Evolutionary conservation across 2,329 filamentous ascomycete genomes (phyloP), one percentile per base, ranked within the genome.

Genomic region (Cladorrhinum sp.): DNA sequence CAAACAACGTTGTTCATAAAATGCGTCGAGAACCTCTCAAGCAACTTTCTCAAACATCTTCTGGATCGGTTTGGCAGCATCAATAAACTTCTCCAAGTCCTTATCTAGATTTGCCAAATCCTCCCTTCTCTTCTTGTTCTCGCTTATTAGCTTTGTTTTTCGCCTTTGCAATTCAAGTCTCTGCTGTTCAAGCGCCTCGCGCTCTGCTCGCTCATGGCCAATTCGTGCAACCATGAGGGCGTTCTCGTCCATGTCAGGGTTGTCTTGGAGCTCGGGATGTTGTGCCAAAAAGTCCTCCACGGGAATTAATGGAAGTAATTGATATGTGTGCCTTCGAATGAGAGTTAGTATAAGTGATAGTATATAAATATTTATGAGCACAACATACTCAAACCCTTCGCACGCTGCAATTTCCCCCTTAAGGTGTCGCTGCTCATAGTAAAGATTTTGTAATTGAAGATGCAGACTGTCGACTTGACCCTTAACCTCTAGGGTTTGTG

Each of bases 371-470:
- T n/a, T n/a, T n/a, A n/a, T n/a, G n/a, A n/a, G n/a, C n/a, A n/a
- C n/a, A n/a, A 83, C 90, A 64, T 78, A 96, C 92, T 96, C 91
- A 69, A 96, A 97, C 55, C 88, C 89, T 72, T 96, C 91, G 74
- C 95, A 98, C 8, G 91, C 92, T 0, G 85, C 80, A 63, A 99
- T 98, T 76, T 99, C 95, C 53, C 91, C 91, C 65, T 90, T 86
- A 58, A 99, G 78, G 74, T 97, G 92, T 58, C 91, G 83, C 77
- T 98, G 93, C 75, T 99, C 93, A 72, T 99, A 99, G 74, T 95
- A 96, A 7, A 99, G 79, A 71, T 99, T 99, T 76, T 98, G 93
- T 58, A 99, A 81, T 71, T 96, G 91, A 38, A 99, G 81, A 72
- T 98, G 93, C 63, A 99, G 81, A 54, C 88, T 86, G 73, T 99